Percentiles rank a stretch among this genome's conserved stretches.
These are phyloP conservation scores for Ophioceras dolichostomum DNA, from an alignment of 2,329 filamentous ascomycete genomes.

Conservation along the genomic window DNA sequence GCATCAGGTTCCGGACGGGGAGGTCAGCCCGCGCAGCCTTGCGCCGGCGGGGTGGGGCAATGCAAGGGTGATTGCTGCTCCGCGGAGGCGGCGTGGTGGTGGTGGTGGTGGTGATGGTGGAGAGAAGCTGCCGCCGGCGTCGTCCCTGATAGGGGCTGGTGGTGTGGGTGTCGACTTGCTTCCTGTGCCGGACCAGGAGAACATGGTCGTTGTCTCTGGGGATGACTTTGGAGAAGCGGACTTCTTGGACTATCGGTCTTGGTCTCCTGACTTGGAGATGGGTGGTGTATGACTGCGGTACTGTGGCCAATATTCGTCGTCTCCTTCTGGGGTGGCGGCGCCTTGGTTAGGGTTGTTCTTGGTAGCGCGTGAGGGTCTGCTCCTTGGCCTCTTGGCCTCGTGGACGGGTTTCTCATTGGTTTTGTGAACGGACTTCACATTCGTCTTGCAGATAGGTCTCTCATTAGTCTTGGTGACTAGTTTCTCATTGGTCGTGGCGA, in stretches of 20 bases:
- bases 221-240: conserved; percentile 60
- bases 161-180: too few relatives aligned
- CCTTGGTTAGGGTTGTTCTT: conserved; percentile 18
- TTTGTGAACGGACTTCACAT: too few relatives aligned
- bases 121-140: conserved; percentile 2
- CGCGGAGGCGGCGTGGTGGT: conserved; percentile 15
- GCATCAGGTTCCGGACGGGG: conserved; percentile 20
- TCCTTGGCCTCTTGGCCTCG: too few relatives aligned
- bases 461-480: too few relatives aligned
- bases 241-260: conserved; percentile 38
- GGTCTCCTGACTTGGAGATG: conserved; percentile 26
- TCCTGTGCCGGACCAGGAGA: conserved; percentile 35
- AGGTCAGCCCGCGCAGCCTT: conserved; percentile 26
- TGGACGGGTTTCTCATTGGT: too few relatives aligned
- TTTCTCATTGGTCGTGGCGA: too few relatives aligned
- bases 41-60: conserved; percentile 23
- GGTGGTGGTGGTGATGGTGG: conserved; percentile 2
- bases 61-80: conserved; percentile 35
- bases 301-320: too few relatives aligned
- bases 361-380: too few relatives aligned
- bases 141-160: conserved; percentile 11
- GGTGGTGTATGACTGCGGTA: conserved; percentile 20
- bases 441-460: too few relatives aligned
- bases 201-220: conserved; percentile 20
- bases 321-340: too few relatives aligned